phyloP scores from a whole-genome alignment of 345 rosid genomes.

The Brassica incana region DNA sequence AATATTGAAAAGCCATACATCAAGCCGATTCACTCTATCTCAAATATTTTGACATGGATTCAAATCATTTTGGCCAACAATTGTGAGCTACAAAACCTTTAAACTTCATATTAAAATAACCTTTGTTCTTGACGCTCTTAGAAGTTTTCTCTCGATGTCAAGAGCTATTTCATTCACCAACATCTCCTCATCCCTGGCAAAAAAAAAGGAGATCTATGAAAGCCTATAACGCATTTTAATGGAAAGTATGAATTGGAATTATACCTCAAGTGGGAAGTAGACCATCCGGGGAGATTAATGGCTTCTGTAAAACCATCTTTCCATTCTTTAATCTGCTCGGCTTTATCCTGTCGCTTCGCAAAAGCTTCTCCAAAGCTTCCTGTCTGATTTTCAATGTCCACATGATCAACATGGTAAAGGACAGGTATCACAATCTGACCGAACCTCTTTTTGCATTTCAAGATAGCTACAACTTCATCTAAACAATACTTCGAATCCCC shows the following conservation, averaged over 20 bases:
- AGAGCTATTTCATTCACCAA: slow-evolving; percentile 30
- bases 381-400: slow-evolving; percentile 30
- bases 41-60: slow-evolving; percentile 2
- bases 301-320: slow-evolving; percentile 19
- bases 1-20: neutral
- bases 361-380: slow-evolving; percentile 38
- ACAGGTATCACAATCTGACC: slow-evolving; percentile 42
- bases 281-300: slow-evolving; percentile 28
- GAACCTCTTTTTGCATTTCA: slow-evolving; percentile 25
- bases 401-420: slow-evolving; percentile 38
- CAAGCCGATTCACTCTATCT: neutral
- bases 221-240: no score
- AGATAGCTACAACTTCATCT: slow-evolving; percentile 38
- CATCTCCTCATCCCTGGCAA: slow-evolving; percentile 24
- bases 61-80: neutral
- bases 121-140: slow-evolving; percentile 29
- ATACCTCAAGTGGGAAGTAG: slow-evolving; percentile 17
- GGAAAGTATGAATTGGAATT: neutral
- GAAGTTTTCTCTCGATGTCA: slow-evolving; percentile 23
- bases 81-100: neutral
- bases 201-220: neutral
- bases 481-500: slow-evolving; percentile 38
- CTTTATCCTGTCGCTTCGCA: neutral
- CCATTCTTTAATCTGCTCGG: slow-evolving; percentile 22
- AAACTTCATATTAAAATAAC: neutral